Base-by-base conservation (phyloP, 2,329 filamentous ascomycete species). In the Penicillium thymicola region DNA sequence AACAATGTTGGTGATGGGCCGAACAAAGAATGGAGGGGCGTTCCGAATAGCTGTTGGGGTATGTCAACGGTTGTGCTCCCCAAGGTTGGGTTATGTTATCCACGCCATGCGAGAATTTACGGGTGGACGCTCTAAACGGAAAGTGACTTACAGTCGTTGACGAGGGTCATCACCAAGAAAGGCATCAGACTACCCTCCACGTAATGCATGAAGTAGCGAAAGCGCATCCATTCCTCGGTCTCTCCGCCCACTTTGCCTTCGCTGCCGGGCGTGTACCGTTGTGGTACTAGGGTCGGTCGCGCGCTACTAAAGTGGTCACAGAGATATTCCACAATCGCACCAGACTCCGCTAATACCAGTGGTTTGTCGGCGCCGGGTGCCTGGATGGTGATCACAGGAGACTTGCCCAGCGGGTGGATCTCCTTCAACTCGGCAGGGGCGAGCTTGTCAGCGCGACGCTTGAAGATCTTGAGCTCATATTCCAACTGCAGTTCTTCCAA, bases 371-470 rank as follows among this genome's bases (percentile, higher is more conserved):
- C 45, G 8, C 59, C 65, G 1, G 79, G 73, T 1, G 76, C 72
- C 59, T 84, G 77, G 65, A 97, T 79, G 9, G 83, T 84, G 62
- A 97, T 77, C 41, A 93, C 77, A 0, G 93, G 93, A 1, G 90
- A 92, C 72, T 96, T 96, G 59, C 93, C 93, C 4, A 97, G 81
- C 0, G 90, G 88, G 68, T 96, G 91, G 37, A 96, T 76, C 61
- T 90, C 81, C 68, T 89, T 87, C 44, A 97, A 82, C 67, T 89
- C 88, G 0, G 85, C 78, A 4, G 90, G 90, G 1, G 92, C 92
- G n/a, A 89, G 79, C 64, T 79, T 82, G 54, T 87, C 82, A 55
- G 75, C 67, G 38, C 72, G 71, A 37, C 92, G 87, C 72, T 90
- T 90, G 81, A 89, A 94, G 52, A 88, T 81, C 68, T 93, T 85